Evolutionary conservation across 495 filamentous ascomycete genomes (phyloP), one percentile per base, ranked within the genome.

Genomic region (Podospora tetraspora): DNA sequence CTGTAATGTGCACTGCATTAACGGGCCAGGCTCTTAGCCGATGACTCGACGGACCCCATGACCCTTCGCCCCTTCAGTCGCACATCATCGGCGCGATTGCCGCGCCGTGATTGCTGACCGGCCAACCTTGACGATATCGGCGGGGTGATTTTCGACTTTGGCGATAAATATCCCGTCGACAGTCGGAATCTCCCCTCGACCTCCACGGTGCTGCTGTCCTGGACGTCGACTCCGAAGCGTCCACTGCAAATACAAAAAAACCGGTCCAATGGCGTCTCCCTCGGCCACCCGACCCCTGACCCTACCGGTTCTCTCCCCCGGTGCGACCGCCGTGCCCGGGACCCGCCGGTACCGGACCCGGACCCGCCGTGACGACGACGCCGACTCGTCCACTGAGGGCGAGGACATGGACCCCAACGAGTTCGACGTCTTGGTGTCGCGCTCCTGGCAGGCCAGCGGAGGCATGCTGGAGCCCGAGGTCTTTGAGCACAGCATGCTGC

Each of bases 381-480:
- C 11, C 64, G 63, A 63, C 30, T 27, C 22, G 56, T 52, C 43
- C 43, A 34, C 32, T 11, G 64, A 64, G 22, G 57, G 69, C 43
- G 72, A 75, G 29, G 72, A 78, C 10, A 72, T 81, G 12, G 77
- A 78, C 62, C 71, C 77, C 61, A 80, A 81, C 66, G 75, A 79
- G 61, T 79, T 82, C 62, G 79, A 82, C 61, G n/a, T 79, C 37
- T 32, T 81, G 37, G 67, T 83, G 13, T 77, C 79, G 0, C 73
- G 79, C 62, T 80, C 80, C 29, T 70, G 78, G n/a, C 76, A 73
- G 8, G 75, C 73, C 8, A 70, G 66, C 1, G 79, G 72, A 4
- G 70, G 77, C 10, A 69, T 76, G n/a, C 72, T 82, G n/a, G 79
- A 82, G 62, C 70, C 74, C 13, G 79, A 82, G 63, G 73, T 77